Evolutionary conservation across 371 early-diverging fungal genomes (phyloP), one percentile per base, ranked within the genome.

Genomic region (Mortierella sp.): DNA sequence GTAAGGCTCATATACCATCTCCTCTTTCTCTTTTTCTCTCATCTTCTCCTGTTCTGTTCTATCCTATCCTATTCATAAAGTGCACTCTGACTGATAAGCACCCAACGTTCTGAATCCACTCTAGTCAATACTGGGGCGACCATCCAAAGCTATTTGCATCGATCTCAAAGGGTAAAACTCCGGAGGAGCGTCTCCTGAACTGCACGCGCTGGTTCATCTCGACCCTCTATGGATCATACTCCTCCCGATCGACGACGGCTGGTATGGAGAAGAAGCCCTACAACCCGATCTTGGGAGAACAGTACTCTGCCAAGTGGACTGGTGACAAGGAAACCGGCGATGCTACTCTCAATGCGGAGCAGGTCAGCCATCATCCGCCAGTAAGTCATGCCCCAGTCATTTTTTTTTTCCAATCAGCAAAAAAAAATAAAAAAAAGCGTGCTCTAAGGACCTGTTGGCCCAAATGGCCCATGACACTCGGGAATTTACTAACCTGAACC

Each of bases 251-350:
- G 37, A 62, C 66, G 25, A 72, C 66, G 25, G 76, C 57, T n/a
- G 82, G 82, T 55, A 80, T 68, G 50, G 93, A 93, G 73, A 93
- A 93, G 86, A 93, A 93, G 71, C 93, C 93, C 7, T 93, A 88
- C 73, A 93, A 93, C 70, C 93, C 93, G 16, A 90, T 93, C 43
- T 84, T 93, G 11, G 93, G 93, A 55, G 93, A 93, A 68, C 90
- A 90, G 74, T 92, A 92, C 72, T 66, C 84, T 52, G 88, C 88
- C 28, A 65, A 81, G 16, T 92, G 91, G 92, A 81, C 85, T 14
- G 87, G 89, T 65, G 74, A 83, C 18, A 83, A 84, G 58, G 88
- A 76, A 1, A 68, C 75, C 57, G 88, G 89, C 11, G 84, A 85
- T 28, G 90, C 91, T 12, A 75, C 70, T 65, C 85, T 92, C 68